Evolutionary conservation across 768 basidiomycete species (phyloP).

Genomic region (Cantharellus anzutake): DNA sequence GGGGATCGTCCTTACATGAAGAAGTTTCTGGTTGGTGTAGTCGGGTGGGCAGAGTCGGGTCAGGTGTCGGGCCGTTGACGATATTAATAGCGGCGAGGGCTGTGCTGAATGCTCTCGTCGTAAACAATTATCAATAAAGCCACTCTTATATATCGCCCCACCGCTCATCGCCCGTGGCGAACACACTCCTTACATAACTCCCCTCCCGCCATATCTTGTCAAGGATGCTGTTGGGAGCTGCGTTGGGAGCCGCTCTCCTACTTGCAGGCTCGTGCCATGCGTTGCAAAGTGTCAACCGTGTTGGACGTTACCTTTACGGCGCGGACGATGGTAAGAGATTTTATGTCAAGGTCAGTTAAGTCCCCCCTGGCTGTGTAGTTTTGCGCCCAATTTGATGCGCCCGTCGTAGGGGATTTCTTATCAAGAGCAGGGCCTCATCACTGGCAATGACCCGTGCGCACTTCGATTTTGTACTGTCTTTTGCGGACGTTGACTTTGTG

Average conservation of each 20-base stretch:
- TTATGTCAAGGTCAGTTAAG: constrained; percentile 41
- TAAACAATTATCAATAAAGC: no score
- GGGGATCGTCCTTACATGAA: no score
- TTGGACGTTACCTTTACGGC: constrained; percentile 61
- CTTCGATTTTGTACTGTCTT: constrained; percentile 19
- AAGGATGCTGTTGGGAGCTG: no score
- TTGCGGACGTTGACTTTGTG: neutral
- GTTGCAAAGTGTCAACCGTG: constrained; percentile 44
- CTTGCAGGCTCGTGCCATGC: constrained; percentile 18
- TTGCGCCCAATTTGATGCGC: neutral
- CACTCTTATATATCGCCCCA: no score
- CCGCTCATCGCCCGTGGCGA: no score
- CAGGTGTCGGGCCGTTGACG: no score
- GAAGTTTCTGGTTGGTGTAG: no score
- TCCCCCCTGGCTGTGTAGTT: neutral
- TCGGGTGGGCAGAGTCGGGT: no score
- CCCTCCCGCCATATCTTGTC: no score
- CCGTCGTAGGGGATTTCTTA: constrained; percentile 43
- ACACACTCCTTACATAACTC: no score
- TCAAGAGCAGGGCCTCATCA: constrained; percentile 49
- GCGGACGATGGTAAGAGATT: constrained; percentile 54
- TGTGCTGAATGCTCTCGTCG: no score
- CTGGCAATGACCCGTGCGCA: constrained; percentile 24
- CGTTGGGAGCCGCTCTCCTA: neutral
- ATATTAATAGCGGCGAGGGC: no score